Evolutionary conservation across 1,139 yeast species (phyloP), one percentile per base, ranked within the genome.

Genomic region (Pneumocystis canis): DNA sequence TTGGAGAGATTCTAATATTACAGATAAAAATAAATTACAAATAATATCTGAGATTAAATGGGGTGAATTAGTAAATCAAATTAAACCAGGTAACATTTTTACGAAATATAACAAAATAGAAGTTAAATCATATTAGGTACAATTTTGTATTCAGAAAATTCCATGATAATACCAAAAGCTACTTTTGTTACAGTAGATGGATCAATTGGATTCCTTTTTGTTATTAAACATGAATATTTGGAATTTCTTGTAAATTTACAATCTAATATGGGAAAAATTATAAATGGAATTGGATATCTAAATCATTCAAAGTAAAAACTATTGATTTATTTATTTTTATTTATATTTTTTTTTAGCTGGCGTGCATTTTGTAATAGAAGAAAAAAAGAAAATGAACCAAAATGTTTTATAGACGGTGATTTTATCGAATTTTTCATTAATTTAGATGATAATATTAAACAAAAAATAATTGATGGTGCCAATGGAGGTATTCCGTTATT

Each of bases 171-270:
- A 11, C 67, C 68, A 11, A 63, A 62, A 11, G 65, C 66, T 20
- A 63, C 67, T 35, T 66, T 63, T 47, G 69, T 66, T 28, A 68
- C 70, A 1, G 69, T 67, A 25, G 70, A 67, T 37, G 70, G 70
- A 4, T 67, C 65, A 3, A 66, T 68, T 31, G 65, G 65, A 54
- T 28, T 66, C n/a, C 41, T 63, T 58, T 69, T 67, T 30, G 57
- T 59, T 31, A 65, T 68, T 32, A 30, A 58, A 5, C 58, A 62
- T n/a, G 63, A 63, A 35, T 33, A 65, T 25, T 61, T 68, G 53
- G 61, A 66, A 57, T 56, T 63, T 5, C 61, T 68, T 47, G 31
- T 67, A 47, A 65, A 60, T 30, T 60, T 68, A 18, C 70, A 68
- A 63, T 41, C 41, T 47, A 65, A 66, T 41, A 53, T 68, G 62